A percentile compares a stretch with the other conserved stretches of the same genome.
Conservation (phyloP, 345 rosid species). For the Lagerstroemia speciosa region DNA sequence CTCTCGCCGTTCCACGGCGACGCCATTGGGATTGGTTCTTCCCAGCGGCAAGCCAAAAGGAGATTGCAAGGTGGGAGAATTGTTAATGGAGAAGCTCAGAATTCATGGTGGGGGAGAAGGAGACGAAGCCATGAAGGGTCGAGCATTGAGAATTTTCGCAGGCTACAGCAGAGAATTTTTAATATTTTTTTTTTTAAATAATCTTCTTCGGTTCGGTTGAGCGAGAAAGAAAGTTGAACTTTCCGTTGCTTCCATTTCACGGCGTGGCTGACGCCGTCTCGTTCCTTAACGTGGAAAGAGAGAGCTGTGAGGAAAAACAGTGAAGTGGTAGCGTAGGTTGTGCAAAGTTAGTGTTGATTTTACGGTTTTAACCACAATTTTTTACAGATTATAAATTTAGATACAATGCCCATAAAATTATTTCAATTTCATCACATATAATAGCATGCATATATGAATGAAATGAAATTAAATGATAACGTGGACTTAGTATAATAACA, state of each 20-base stretch:
- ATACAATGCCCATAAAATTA: too few relatives aligned
- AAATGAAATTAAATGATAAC: too few relatives aligned
- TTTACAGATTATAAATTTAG: too few relatives aligned
- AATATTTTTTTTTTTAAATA: background rate
- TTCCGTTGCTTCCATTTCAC: background rate
- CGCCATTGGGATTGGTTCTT: conserved; percentile 14
- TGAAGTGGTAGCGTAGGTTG: too few relatives aligned
- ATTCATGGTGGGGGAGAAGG: background rate
- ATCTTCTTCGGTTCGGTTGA: background rate
- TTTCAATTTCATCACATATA: too few relatives aligned
- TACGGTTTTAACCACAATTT: too few relatives aligned
- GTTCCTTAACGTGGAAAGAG: too few relatives aligned
- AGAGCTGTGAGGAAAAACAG: too few relatives aligned
- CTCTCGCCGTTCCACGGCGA: conserved; percentile 69
- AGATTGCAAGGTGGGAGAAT: background rate
- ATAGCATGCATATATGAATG: too few relatives aligned
- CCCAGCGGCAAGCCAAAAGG: background rate
- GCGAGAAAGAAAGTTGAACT: background rate
- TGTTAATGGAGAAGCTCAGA: background rate
- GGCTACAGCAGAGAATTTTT: background rate
- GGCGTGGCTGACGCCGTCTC: background rate
- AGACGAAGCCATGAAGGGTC: background rate
- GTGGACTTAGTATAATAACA: too few relatives aligned
- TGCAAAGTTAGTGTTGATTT: too few relatives aligned
- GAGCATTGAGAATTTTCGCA: background rate